Evolutionary conservation across 2,329 filamentous ascomycete species (phyloP).

Genomic region (Pseudocercospora fuligena): DNA sequence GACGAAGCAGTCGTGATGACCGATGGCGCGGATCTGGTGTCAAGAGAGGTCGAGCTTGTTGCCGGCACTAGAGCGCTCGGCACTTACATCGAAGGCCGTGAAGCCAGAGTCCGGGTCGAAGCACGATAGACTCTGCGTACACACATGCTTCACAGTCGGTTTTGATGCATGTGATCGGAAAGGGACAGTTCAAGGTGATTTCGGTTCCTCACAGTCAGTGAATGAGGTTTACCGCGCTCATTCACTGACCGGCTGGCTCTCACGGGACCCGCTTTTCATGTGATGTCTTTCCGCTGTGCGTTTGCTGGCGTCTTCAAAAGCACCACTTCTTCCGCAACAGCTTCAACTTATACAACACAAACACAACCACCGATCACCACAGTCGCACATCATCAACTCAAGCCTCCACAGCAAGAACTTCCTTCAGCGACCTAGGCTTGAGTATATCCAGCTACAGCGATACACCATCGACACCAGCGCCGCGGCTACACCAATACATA

Average conservation of each 20-base stretch:
- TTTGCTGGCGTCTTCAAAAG: background rate
- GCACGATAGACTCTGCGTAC: background rate
- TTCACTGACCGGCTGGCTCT: background rate
- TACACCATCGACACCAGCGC: background rate
- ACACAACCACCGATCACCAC: background rate
- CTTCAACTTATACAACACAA: background rate
- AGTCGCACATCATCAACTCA: background rate
- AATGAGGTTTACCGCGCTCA: background rate
- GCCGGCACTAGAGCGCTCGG: slow-evolving; percentile 82
- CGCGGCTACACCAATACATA: background rate
- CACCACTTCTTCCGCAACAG: background rate
- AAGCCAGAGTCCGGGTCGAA: slow-evolving; percentile 70
- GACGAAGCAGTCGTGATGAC: slow-evolving; percentile 36
- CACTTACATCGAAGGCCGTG: slow-evolving; percentile 76
- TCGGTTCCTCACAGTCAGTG: background rate
- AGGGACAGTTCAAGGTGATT: background rate
- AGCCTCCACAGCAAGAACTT: background rate
- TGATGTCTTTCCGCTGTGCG: background rate
- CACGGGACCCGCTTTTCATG: background rate
- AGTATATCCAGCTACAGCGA: background rate
- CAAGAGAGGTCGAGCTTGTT: slow-evolving; percentile 77
- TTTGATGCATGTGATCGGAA: background rate
- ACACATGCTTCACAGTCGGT: background rate
- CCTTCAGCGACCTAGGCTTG: background rate
- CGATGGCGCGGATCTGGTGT: slow-evolving; percentile 66